A percentile compares a stretch with the other conserved stretches of the same genome.
These are phyloP conservation scores for Orbilia brochopaga DNA, from an alignment of 2,329 filamentous ascomycete species.

Conservation along the genomic window DNA sequence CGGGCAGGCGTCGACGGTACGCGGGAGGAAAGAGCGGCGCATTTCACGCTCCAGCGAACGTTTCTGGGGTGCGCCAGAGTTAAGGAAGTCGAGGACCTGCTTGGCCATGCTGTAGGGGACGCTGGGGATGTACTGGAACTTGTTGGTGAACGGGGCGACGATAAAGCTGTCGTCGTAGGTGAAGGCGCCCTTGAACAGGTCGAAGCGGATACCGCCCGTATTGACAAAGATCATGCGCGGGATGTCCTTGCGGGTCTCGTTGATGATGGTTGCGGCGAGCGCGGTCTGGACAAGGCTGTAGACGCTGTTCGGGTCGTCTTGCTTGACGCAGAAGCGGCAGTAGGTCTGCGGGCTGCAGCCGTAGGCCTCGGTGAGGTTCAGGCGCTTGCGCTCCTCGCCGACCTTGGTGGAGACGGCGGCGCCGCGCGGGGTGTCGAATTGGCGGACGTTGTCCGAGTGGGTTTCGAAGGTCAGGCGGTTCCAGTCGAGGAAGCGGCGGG, in stretches of 20 bases:
- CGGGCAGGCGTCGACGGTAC: slow-evolving; percentile 50
- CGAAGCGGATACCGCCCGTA: slow-evolving; percentile 90
- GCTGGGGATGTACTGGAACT: slow-evolving; percentile 76
- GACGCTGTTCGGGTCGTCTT: slow-evolving; percentile 75
- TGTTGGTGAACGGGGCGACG: slow-evolving; percentile 84
- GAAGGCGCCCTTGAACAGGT: slow-evolving; percentile 90
- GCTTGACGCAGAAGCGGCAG: slow-evolving; percentile 70
- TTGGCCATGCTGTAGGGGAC: slow-evolving; percentile 79
- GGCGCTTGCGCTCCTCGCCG: slow-evolving; percentile 61
- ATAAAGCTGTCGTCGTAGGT: slow-evolving; percentile 86
- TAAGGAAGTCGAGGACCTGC: slow-evolving; percentile 69
- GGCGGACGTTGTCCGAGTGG: slow-evolving; percentile 64
- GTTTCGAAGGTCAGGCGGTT: slow-evolving; percentile 71
- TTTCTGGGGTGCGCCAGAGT: slow-evolving; percentile 59
- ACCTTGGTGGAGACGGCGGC: slow-evolving; percentile 62
- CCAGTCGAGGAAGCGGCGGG: slow-evolving; percentile 71
- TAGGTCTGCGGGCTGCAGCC: slow-evolving; percentile 69
- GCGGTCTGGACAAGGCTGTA: slow-evolving; percentile 79
- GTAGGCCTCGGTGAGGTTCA: slow-evolving; percentile 66
- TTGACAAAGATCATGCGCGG: slow-evolving; percentile 79
- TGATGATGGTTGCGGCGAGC: slow-evolving; percentile 70
- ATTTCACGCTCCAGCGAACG: slow-evolving; percentile 30
- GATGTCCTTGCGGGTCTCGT: slow-evolving; percentile 65
- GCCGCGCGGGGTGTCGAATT: slow-evolving; percentile 63
- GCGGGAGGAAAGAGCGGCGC: slow-evolving; percentile 46